Conservation (phyloP, 305 asterid species). For the Fraxinus xanthoxyloides region DNA sequence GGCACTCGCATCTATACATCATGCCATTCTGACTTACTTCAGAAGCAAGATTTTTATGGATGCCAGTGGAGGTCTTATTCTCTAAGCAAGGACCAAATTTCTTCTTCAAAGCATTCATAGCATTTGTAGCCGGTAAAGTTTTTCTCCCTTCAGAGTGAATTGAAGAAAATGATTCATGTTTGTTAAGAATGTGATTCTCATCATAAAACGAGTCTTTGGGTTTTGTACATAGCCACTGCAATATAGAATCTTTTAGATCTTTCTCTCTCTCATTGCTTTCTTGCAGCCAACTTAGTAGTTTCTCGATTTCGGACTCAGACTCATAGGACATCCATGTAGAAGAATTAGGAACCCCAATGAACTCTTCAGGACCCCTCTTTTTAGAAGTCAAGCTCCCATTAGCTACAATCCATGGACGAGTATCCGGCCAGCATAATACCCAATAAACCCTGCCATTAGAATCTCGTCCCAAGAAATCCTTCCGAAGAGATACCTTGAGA, state of each 20-base stretch:
- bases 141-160: constrained; percentile 23
- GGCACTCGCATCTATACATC: constrained; percentile 73
- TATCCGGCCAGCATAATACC: constrained; percentile 52
- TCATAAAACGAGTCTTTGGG: constrained; percentile 36
- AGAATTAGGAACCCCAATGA: constrained; percentile 45
- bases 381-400: constrained; percentile 47
- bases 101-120: constrained; percentile 52
- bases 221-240: constrained; percentile 52
- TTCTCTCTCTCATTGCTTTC: constrained; percentile 68
- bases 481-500: constrained; percentile 56
- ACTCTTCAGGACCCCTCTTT: constrained; percentile 40
- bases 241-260: constrained; percentile 70
- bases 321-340: constrained; percentile 70
- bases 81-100: constrained; percentile 47
- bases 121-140: constrained; percentile 48
- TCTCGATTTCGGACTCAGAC: constrained; percentile 58
- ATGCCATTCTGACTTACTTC: constrained; percentile 35
- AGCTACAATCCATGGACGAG: constrained; percentile 65
- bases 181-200: constrained; percentile 38
- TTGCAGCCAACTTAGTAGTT: constrained; percentile 74
- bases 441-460: constrained; percentile 80
- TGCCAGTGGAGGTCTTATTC: constrained; percentile 26
- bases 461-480: constrained; percentile 86
- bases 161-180: constrained; percentile 24
- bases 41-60: constrained; percentile 30